phyloP scores from a whole-genome alignment of 75 land plant genomes.

The Sequoiadendron giganteum region DNA sequence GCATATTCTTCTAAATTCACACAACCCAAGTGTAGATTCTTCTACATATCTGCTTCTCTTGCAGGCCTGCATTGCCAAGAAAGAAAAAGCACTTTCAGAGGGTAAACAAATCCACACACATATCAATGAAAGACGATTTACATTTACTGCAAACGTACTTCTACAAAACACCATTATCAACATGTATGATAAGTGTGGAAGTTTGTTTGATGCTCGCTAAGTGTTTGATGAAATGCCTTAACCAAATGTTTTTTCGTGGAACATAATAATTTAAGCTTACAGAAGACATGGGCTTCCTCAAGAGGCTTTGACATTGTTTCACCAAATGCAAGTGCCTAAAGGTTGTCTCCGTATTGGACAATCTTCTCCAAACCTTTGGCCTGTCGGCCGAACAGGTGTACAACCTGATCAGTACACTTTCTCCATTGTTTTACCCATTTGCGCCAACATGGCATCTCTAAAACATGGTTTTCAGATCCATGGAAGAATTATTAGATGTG shows the following conservation, averaged over 20 bases:
- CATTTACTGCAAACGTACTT: neutral
- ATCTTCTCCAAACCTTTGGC: neutral
- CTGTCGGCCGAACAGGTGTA: neutral
- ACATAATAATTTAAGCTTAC: conserved; percentile 25
- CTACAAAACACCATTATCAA: conserved; percentile 17
- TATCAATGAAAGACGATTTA: conserved; percentile 6
- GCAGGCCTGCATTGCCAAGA: conserved; percentile 2
- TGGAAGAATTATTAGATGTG: conserved; percentile 7
- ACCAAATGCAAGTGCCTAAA: conserved; percentile 11
- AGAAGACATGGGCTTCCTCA: conserved; percentile 4
- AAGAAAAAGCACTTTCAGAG: conserved; percentile 5
- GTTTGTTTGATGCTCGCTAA: conserved; percentile 21
- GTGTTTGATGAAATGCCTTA: conserved; percentile 22
- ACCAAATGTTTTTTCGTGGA: conserved; percentile 24
- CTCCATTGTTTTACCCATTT: conserved; percentile 5
- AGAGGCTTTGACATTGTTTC: conserved; percentile 18
- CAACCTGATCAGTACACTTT: conserved; percentile 8
- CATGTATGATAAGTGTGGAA: conserved; percentile 23
- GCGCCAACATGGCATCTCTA: neutral
- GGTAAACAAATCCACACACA: conserved; percentile 21
- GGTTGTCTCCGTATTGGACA: neutral
- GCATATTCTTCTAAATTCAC: neutral
- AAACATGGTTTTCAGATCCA: conserved; percentile 12
- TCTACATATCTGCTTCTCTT: neutral
- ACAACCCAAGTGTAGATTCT: neutral